Base-by-base conservation (phyloP, 2,329 filamentous ascomycete species). In the Fusarium nisikadoi region DNA sequence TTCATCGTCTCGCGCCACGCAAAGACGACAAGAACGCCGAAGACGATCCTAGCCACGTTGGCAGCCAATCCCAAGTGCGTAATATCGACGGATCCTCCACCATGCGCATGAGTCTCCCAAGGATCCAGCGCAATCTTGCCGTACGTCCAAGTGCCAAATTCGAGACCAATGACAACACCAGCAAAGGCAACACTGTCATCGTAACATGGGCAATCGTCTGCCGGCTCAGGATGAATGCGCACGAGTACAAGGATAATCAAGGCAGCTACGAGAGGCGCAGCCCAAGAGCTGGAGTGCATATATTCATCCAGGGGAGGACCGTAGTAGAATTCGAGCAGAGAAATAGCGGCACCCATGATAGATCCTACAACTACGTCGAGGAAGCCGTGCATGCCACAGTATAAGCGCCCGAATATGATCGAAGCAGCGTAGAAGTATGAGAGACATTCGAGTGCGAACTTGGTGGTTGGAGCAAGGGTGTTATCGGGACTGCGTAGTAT, bases 331-430 rank as follows among this genome's bases (percentile, higher is more conserved):
- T 92, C 89, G 69, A 89, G 72, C 33, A 88, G 79, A 29, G 87
- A 87, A 71, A 92, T 88, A 56, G 88, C 82, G 16, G 91, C 92
- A 36, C 96, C 96, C 62, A 98, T 86, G 19, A 90, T 76, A 60
- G 92, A 94, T 11, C 96, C 96, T 62, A 96, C 82, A 19, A 96
- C 83, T 29, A 98, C 94, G 81, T 99, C 96, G 46, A 96, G 86
- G 82, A 98, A 97, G 16, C 96, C 96, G 82, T 99, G 96, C 96
- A 99, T 99, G 68, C 96, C 96, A 79, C 96, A 99, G 84, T 99
- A 98, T 39, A 99, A 86, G 25, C 96, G 91, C 10, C 96, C 96
- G 70, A 98, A 85, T 43, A 98, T 89, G 78, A 99, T 98, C 31
- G 95, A 98, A 17, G 90, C 83, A 38, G 93, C 94, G 79, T 98